Evolutionary conservation across 768 basidiomycete species (phyloP).

Genomic region (Auriscalpium microsporum): DNA sequence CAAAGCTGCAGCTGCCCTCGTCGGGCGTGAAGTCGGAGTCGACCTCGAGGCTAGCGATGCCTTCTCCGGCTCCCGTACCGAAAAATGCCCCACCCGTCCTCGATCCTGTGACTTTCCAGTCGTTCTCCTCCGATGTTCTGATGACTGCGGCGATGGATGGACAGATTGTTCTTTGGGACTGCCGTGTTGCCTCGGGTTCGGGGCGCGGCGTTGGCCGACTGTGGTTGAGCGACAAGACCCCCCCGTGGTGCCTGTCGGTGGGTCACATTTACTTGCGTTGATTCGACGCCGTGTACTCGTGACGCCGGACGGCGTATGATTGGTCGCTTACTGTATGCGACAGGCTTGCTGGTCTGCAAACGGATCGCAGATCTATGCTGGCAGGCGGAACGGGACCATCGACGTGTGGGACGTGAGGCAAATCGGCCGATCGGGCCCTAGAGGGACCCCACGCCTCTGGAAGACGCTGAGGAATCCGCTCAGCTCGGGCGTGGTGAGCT

Average conservation of each 20-base stretch:
- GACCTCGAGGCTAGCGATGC: constrained; percentile 51
- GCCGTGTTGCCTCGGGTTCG: constrained; percentile 47
- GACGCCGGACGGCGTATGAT: not conserved
- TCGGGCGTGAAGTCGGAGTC: constrained; percentile 10
- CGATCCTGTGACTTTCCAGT: constrained; percentile 46
- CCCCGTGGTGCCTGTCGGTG: constrained; percentile 95
- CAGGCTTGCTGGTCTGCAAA: constrained; percentile 94
- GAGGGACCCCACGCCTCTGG: constrained; percentile 63
- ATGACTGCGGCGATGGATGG: constrained; percentile 91
- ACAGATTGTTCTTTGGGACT: constrained; percentile 87
- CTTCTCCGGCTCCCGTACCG: constrained; percentile 39
- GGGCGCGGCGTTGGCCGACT: constrained; percentile 74
- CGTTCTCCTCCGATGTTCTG: constrained; percentile 74
- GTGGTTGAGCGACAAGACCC: constrained; percentile 86
- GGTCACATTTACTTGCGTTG: constrained; percentile 20
- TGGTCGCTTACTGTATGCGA: constrained; percentile 2
- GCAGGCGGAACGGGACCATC: constrained; percentile 81
- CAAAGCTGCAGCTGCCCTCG: constrained; percentile 8
- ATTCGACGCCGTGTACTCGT: not conserved
- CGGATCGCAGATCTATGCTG: constrained; percentile 83
- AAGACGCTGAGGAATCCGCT: constrained; percentile 80
- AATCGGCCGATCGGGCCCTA: constrained; percentile 53
- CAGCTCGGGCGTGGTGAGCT: constrained; percentile 87
- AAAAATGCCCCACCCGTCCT: constrained; percentile 74
- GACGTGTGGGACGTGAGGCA: constrained; percentile 94